Percentiles rank a stretch among this genome's conserved stretches.
Conservation (phyloP, 495 filamentous ascomycete species). For the Xylaria cubensis region DNA sequence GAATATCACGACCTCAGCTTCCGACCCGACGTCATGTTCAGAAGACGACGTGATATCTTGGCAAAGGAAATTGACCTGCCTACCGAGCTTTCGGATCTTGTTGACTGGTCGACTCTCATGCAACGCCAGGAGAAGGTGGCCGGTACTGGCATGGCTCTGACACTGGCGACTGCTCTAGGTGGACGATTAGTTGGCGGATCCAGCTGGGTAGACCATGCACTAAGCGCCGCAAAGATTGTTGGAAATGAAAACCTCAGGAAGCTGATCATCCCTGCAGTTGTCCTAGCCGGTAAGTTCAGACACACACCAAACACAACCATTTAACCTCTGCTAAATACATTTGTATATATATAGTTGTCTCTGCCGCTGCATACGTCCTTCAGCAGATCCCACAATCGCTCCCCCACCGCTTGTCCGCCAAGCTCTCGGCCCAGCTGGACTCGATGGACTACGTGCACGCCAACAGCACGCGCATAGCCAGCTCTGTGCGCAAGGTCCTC, state of each 20-base stretch:
- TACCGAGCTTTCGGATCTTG: slow-evolving; percentile 90
- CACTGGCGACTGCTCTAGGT: slow-evolving; percentile 85
- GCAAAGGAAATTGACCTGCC: slow-evolving; percentile 86
- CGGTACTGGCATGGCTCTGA: slow-evolving; percentile 91
- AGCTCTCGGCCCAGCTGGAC: slow-evolving; percentile 78
- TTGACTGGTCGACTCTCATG: slow-evolving; percentile 81
- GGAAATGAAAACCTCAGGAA: slow-evolving; percentile 84
- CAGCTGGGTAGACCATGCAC: slow-evolving; percentile 85
- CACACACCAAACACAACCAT: slow-evolving; percentile 14
- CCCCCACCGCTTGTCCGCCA: slow-evolving; percentile 82
- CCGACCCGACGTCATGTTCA: slow-evolving; percentile 91
- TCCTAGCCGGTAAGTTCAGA: slow-evolving; percentile 72
- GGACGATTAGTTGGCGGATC: slow-evolving; percentile 80
- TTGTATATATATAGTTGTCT: slow-evolving; percentile 58
- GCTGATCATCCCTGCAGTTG: slow-evolving; percentile 79
- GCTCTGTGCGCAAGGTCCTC: slow-evolving; percentile 84
- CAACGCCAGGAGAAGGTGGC: slow-evolving; percentile 94
- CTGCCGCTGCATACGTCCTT: slow-evolving; percentile 79
- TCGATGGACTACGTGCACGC: slow-evolving; percentile 89
- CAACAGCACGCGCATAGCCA: slow-evolving; percentile 82
- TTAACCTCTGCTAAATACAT: slow-evolving; percentile 45
- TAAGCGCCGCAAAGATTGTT: slow-evolving; percentile 78
- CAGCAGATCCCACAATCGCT: slow-evolving; percentile 86
- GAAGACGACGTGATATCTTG: slow-evolving; percentile 75
- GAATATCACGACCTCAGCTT: slow-evolving; percentile 85